These are phyloP conservation scores for Ophiostoma perfectum DNA, from an alignment of 2,329 filamentous ascomycete species.

Conservation along the genomic window DNA sequence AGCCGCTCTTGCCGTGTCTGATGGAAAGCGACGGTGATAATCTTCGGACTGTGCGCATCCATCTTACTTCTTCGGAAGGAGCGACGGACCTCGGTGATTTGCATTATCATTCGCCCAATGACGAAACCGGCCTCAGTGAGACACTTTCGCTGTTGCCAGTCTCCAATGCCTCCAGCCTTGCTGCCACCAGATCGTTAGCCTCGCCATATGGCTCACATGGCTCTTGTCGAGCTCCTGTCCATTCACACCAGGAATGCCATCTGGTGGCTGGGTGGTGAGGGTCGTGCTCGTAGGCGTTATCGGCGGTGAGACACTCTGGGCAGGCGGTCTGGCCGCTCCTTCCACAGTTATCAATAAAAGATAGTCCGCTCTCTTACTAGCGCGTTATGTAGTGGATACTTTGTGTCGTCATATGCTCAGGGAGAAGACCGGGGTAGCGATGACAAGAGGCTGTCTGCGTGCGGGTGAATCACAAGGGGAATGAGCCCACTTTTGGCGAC, in stretches of 20 bases:
- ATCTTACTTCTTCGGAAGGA: not conserved
- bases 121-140: not conserved
- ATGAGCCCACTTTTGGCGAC: not conserved
- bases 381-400: slow-evolving; percentile 18
- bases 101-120: not conserved
- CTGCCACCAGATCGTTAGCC: not conserved
- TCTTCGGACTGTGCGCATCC: not conserved
- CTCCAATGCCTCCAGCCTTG: not conserved
- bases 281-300: slow-evolving; percentile 4
- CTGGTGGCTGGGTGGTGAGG: slow-evolving; percentile 16
- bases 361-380: slow-evolving; percentile 13
- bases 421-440: slow-evolving; percentile 17
- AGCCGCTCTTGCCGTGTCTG: not conserved
- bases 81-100: not conserved
- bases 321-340: slow-evolving; percentile 5
- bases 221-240: too few relatives aligned
- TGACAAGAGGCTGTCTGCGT: slow-evolving; percentile 16
- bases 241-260: not conserved
- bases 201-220: not conserved
- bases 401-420: slow-evolving; percentile 21
- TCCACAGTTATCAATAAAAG: not conserved
- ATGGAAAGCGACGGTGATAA: not conserved
- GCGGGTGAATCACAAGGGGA: slow-evolving; percentile 19
- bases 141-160: not conserved
- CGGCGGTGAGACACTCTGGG: slow-evolving; percentile 11